Evolutionary conservation across 169 alveolate species (phyloP), one percentile per base, ranked within the genome.

Genomic region (Perkinsus chesapeaki): DNA sequence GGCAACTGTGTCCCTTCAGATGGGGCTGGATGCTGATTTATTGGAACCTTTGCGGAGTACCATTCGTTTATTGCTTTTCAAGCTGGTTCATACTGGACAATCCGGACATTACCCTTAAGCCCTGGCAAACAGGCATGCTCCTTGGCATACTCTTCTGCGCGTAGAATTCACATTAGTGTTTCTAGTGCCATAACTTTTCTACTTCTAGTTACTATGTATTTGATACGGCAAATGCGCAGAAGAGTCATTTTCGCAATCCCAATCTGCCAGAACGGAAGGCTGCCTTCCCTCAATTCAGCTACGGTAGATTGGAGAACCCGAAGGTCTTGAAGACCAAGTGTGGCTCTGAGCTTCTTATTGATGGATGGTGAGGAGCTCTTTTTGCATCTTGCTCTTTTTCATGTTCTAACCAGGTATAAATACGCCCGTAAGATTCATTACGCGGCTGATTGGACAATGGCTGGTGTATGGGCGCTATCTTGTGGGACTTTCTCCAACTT

Each of bases 21-120:
- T 93, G 94, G 94, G 94, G 94, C 10, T 93, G 94, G 94, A 93
- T 93, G 94, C 94, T 93, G n/a, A 73, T 93, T 0, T 93, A 39
- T 39, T 93, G 94, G 94, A 93, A 93, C 37, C 91, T 93, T 36
- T 93, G 94, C 0, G 94, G 94, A 39, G 93, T 93, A 3, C 94
- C 94, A n/a, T 93, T 48, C 60, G 92, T 73, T 0, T 93, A 93
- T 72, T 39, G 93, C 39, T 93, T 93, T 37, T 93, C 91, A n/a
- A 38, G 94, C 31, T 91, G 39, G 39, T 93, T 91, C 92, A 73
- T 93, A 0, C 43, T 73, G 39, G 82, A 93, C 39, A 73, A 93
- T 19, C 93, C 93, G 12, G 36, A 38, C 31, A 31, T 36, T 23
- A 23, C 82, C 37, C 31, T 60, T 1, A 27, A 60, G 82, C 82